phyloP scores from a whole-genome alignment of 164 flowering plant genomes.

The Pachysandra terminalis region DNA sequence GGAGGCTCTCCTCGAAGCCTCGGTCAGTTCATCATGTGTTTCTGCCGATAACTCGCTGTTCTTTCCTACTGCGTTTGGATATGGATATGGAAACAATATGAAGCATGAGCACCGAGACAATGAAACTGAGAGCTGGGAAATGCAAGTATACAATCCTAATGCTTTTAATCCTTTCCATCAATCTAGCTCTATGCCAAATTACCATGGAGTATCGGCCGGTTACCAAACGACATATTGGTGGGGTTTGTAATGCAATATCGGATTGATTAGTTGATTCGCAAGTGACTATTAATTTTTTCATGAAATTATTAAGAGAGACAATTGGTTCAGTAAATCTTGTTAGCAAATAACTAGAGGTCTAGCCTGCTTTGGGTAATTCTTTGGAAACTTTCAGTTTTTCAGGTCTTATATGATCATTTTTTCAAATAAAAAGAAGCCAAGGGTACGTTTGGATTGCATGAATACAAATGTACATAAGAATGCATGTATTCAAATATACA shows the following conservation, averaged over 20 bases:
- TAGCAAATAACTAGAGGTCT: too few relatives aligned
- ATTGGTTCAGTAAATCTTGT: too few relatives aligned
- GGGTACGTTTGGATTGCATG: too few relatives aligned
- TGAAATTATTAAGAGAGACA: too few relatives aligned
- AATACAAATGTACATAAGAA: too few relatives aligned
- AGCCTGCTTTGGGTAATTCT: too few relatives aligned
- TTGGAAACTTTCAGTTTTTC: too few relatives aligned
- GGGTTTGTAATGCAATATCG: neutral
- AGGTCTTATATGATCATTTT: too few relatives aligned
- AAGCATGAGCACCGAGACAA: neutral
- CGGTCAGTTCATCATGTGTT: slow-evolving; percentile 10
- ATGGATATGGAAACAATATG: neutral
- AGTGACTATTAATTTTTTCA: neutral
- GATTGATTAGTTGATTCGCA: neutral
- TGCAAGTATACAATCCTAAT: slow-evolving; percentile 23
- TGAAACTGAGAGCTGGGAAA: slow-evolving; percentile 13
- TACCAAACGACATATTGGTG: neutral
- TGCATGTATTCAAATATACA: too few relatives aligned
- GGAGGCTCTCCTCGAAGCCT: slow-evolving; percentile 56
- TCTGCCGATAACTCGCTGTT: neutral
- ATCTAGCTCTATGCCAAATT: neutral
- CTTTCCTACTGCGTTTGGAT: neutral
- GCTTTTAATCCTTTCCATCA: slow-evolving; percentile 14
- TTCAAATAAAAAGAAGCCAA: too few relatives aligned
- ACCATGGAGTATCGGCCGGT: neutral